Conservation (phyloP, 116 monocot species). For the Posidonia oceanica region DNA sequence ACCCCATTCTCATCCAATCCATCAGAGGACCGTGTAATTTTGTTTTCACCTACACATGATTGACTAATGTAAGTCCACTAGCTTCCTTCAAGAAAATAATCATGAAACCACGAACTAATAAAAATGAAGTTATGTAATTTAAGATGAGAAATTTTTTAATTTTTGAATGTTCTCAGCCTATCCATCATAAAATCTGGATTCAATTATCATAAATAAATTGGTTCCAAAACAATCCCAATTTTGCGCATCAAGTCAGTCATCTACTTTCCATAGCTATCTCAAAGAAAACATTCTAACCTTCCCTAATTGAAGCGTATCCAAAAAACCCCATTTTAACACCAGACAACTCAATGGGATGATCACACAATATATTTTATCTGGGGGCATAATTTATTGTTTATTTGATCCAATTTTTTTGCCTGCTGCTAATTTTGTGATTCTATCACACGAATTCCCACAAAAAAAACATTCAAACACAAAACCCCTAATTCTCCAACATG, state of each 20-base stretch:
- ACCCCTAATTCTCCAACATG: background rate
- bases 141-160: background rate
- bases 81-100: background rate
- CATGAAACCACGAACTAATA: background rate
- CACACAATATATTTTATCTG: too few relatives aligned
- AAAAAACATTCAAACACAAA: background rate
- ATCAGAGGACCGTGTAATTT: background rate
- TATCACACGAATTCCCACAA: too few relatives aligned
- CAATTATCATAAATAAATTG: background rate
- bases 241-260: background rate
- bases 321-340: too few relatives aligned
- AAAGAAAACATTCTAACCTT: background rate
- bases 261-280: background rate
- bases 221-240: background rate
- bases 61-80: background rate
- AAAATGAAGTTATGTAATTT: background rate
- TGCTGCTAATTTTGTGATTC: too few relatives aligned
- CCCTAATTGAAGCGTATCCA: background rate
- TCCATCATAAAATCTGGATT: background rate
- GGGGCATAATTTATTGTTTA: too few relatives aligned
- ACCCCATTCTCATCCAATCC: background rate
- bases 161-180: background rate
- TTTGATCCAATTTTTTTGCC: too few relatives aligned
- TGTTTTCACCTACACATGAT: constrained; percentile 3
- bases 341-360: too few relatives aligned